phyloP scores from a whole-genome alignment of 257 asterid species.

The Gentiana macrophylla region DNA sequence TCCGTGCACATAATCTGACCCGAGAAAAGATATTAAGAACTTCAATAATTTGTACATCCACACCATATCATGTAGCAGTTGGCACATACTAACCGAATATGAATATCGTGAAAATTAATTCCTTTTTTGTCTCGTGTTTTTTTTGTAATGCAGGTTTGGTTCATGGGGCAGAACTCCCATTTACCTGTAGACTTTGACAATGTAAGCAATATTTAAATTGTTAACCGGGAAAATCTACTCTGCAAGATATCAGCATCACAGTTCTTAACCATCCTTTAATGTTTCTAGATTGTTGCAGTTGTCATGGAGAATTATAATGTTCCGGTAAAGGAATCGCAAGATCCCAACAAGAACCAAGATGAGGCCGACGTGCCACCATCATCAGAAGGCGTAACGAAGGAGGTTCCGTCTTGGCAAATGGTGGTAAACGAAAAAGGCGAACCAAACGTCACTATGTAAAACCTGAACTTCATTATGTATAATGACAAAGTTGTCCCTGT shows the following conservation, averaged over 20 bases:
- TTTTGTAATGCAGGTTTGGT: constrained; percentile 53
- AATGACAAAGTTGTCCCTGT: neutral
- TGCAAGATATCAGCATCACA: neutral
- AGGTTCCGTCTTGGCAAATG: constrained; percentile 63
- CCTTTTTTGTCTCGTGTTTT: neutral
- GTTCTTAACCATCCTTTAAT: constrained; percentile 10
- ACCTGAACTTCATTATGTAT: constrained; percentile 14
- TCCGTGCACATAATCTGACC: too few relatives aligned
- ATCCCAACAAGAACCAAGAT: constrained; percentile 32
- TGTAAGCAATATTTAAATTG: constrained; percentile 35
- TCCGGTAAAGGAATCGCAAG: constrained; percentile 39
- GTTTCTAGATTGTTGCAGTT: constrained; percentile 70
- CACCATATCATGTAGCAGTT: too few relatives aligned
- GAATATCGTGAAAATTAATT: too few relatives aligned
- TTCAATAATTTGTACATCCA: too few relatives aligned
- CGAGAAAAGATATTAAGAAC: too few relatives aligned
- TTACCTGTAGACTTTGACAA: constrained; percentile 72
- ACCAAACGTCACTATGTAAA: constrained; percentile 56
- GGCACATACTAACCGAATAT: too few relatives aligned
- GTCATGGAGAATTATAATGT: constrained; percentile 76
- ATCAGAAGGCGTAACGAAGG: constrained; percentile 30
- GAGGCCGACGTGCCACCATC: constrained; percentile 48
- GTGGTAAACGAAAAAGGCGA: constrained; percentile 66
- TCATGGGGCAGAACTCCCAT: constrained; percentile 85
- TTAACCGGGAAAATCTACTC: neutral